A percentile compares a stretch with the other conserved stretches of the same genome.
These are phyloP conservation scores for Boletus holoroseus DNA, from an alignment of 1,284 basidiomycete genomes.

Conservation along the genomic window DNA sequence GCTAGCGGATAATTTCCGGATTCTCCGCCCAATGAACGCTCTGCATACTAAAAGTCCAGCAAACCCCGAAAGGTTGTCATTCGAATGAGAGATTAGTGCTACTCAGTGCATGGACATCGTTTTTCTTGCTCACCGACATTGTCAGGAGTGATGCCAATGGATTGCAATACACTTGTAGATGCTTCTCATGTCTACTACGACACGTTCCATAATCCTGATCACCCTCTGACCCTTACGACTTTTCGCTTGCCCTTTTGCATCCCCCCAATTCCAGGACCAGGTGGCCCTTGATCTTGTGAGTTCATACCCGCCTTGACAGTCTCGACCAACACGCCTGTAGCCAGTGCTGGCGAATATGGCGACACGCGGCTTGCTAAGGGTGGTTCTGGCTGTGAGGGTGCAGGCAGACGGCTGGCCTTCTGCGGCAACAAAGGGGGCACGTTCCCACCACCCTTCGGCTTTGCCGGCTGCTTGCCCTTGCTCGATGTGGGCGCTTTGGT, in stretches of 20 bases:
- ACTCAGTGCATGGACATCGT: background rate
- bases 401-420: constrained; percentile 35
- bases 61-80: background rate
- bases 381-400: constrained; percentile 52
- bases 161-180: constrained; percentile 23
- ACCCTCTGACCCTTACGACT: constrained; percentile 70
- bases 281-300: constrained; percentile 46
- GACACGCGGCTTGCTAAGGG: constrained; percentile 52
- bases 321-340: constrained; percentile 67
- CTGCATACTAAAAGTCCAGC: background rate
- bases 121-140: background rate
- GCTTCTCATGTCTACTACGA: constrained; percentile 27
- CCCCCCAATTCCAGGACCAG: constrained; percentile 34
- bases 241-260: constrained; percentile 71
- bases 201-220: background rate
- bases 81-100: background rate
- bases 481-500: constrained; percentile 29
- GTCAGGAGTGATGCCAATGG: background rate
- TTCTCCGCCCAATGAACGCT: background rate
- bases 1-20: no score
- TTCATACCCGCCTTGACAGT: constrained; percentile 77
- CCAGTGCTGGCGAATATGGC: constrained; percentile 64
- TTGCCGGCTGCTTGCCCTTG: constrained; percentile 43
- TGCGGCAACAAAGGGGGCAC: constrained; percentile 25
- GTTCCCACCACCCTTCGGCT: constrained; percentile 34